Base-by-base conservation (phyloP, 1,284 basidiomycete genomes). In the Papiliotrema terrestris region DNA sequence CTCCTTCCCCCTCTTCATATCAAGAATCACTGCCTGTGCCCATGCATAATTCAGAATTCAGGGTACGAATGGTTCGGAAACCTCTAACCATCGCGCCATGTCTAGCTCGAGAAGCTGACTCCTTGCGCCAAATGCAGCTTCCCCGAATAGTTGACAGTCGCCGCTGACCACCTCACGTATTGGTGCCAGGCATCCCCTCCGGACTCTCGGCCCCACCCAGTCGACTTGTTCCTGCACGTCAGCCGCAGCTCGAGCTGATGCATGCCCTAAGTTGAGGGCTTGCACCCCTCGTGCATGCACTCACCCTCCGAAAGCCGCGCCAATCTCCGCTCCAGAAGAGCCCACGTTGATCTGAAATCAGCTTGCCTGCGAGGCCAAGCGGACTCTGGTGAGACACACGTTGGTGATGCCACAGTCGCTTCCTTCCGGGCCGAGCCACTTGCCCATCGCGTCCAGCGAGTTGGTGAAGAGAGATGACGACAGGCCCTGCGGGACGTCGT, bases 111-210 rank as follows among this genome's bases (percentile, higher is more conserved):
- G 78, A 96, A 97, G 64, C 82, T 84, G 57, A 97, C 91, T 6
- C 93, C 93, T 77, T 97, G 93, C 1, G 93, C 93, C 25, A 97
- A 80, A 11, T 89, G 91, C 46, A 91, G 86, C 66, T 86, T 83
- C 69, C 90, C 83, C 32, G 89, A 91, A 78, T 90, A 97, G 78
- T 97, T 98, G 74, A 98, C 81, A 8, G 93, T 97, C 72, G 89
- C 92, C 72, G 70, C 62, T 42, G 65, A 68, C 73, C 73, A 75
- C 46, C 73, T 55, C 36, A 73, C 71, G 51, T 75, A 75, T 55
- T 95, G 90, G 76, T 94, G 94, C 93, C 93, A 97, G 23, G 93
- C 89, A 75, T 97, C 93, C 45, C 93, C 93, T 36, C 93, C 93
- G 15, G 89, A 92, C 78, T 97, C 93, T 54, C 93, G 84, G n/a